Evolutionary conservation across 2,329 filamentous ascomycete species (phyloP), one percentile per base, ranked within the genome.

Genomic region (Botrytis pseudocinerea): DNA sequence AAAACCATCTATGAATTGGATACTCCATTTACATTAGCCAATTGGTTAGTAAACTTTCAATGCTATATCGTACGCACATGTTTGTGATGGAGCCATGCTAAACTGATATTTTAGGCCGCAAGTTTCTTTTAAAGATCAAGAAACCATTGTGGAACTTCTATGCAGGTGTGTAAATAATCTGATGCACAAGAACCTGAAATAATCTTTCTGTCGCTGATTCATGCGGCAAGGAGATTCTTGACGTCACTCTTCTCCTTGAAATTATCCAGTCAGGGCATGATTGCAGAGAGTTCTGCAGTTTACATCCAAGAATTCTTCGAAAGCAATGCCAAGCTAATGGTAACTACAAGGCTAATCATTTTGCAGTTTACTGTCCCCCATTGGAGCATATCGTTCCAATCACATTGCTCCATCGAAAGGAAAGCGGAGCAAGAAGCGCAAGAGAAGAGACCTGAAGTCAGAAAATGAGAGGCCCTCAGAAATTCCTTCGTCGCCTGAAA

Each of bases 1-100:
- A 91, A 87, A 79, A 84, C 88, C 14, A 83, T 91, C 28, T 89
- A 91, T 79, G 90, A 90, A 77, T 85, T 92, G 38, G 89, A 92
- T 65, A 89, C 88, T 4, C 90, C 91, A 0, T 93, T 88, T 79
- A 89, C 90, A 2, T 81, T 84, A 9, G 83, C 86, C 18, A 81
- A 85, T 80, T 92, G 90, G 91, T 92, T 81, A 60, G 83, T 54
- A 16, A 32, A 38, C 25, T 3, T 44, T 70, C 44, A 62, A 46
- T 61, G 32, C 22, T 35, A 51, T 32, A 22, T 7, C 10, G 4
- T n/a, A 51, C 28, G 51, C 51, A n/a, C 12, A n/a, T 18, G 14
- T 28, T 18, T 57, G 51, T 28, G 4, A 28, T 32, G n/a, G 51
- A 57, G 14, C 22, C 28, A 54, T 42, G 12, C 44, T 38, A 74